A percentile compares a stretch with the other conserved stretches of the same genome.
Evolutionary conservation across 2,329 filamentous ascomycete genomes (phyloP).

Genomic region (Phialemoniopsis sp.): DNA sequence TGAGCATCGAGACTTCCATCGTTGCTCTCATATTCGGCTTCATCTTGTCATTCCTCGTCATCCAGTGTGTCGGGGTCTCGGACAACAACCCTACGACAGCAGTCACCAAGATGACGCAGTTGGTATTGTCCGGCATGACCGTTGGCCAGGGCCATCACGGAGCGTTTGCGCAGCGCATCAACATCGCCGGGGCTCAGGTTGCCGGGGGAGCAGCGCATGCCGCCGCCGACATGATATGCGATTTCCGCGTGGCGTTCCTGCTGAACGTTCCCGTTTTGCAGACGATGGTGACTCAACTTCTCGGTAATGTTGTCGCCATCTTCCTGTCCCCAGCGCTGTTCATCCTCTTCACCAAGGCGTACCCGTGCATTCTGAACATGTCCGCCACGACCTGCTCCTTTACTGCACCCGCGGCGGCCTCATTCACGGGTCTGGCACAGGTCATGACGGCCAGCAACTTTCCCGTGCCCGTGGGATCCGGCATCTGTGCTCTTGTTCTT

Average conservation of each 20-base stretch:
- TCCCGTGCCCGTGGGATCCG: conserved; percentile 49
- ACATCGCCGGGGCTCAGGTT: conserved; percentile 38
- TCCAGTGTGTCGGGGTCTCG: conserved; percentile 27
- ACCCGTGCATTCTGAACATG: conserved; percentile 45
- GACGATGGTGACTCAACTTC: conserved; percentile 41
- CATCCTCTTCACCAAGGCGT: conserved; percentile 46
- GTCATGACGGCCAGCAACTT: conserved; percentile 53
- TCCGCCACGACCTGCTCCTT: conserved; percentile 38
- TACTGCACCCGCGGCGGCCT: conserved; percentile 40
- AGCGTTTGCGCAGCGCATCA: conserved; percentile 40
- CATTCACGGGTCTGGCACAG: conserved; percentile 44
- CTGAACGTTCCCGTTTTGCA: conserved; percentile 45
- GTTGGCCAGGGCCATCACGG: conserved; percentile 35
- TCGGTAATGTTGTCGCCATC: conserved; percentile 44
- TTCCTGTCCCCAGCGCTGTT: conserved; percentile 50
- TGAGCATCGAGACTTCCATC: conserved; percentile 50
- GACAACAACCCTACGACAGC: conserved; percentile 47
- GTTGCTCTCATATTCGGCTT: conserved; percentile 56
- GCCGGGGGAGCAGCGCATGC: conserved; percentile 15
- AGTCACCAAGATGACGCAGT: conserved; percentile 46
- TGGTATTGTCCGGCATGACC: conserved; percentile 44
- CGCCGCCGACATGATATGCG: conserved; percentile 28
- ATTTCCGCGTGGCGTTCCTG: conserved; percentile 48
- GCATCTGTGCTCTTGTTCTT: conserved; percentile 53
- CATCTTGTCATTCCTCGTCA: conserved; percentile 34